Evolutionary conservation across 2,329 filamentous ascomycete species (phyloP).

Genomic region (Diaporthe helianthi): DNA sequence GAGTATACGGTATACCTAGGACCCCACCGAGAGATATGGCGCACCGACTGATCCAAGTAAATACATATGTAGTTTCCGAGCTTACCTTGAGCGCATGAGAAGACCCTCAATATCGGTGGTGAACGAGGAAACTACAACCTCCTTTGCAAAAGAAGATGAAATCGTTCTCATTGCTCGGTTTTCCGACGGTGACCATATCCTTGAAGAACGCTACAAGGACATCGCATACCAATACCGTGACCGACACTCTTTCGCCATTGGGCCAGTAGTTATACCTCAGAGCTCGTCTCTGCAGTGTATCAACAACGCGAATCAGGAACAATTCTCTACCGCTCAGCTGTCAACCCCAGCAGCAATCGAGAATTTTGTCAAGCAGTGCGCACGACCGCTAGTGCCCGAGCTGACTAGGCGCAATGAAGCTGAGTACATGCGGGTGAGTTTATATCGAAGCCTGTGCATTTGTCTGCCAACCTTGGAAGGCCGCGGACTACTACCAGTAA

Average conservation of each 20-base stretch:
- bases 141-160: slow-evolving; percentile 49
- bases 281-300: slow-evolving; percentile 45
- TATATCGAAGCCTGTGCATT: not conserved
- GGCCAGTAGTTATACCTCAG: slow-evolving; percentile 35
- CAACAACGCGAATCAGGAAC: slow-evolving; percentile 49
- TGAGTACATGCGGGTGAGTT: slow-evolving; percentile 47
- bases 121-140: slow-evolving; percentile 39
- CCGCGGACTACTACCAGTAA: no score
- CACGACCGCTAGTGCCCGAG: slow-evolving; percentile 50
- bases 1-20: slow-evolving; percentile 21
- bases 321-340: slow-evolving; percentile 45
- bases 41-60: not conserved
- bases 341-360: slow-evolving; percentile 44
- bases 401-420: slow-evolving; percentile 54
- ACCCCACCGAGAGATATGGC: not conserved
- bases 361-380: slow-evolving; percentile 48
- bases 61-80: slow-evolving; percentile 43
- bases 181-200: slow-evolving; percentile 39
- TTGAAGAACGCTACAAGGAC: slow-evolving; percentile 43
- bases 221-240: slow-evolving; percentile 48
- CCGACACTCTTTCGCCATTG: slow-evolving; percentile 51
- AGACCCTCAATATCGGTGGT: slow-evolving; percentile 42
- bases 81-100: slow-evolving; percentile 41
- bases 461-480: not conserved
- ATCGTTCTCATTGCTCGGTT: slow-evolving; percentile 52